A percentile compares a stretch with the other conserved stretches of the same genome.
Conservation (phyloP, 768 basidiomycete genomes). For the Mrakia hoshinonis region DNA sequence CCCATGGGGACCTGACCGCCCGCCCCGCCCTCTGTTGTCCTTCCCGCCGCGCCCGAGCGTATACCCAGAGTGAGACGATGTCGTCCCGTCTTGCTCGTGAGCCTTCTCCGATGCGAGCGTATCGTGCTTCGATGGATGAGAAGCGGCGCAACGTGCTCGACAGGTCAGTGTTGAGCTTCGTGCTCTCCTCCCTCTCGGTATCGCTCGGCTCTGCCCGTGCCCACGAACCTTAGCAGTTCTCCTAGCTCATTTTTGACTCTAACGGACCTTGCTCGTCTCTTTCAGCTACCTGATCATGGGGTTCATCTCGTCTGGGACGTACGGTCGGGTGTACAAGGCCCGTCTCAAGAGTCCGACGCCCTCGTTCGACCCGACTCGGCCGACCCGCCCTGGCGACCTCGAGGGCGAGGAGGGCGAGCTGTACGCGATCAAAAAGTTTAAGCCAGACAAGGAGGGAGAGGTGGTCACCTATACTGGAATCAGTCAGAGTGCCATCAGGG, state of each 20-base stretch:
- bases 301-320: slow-evolving; percentile 96
- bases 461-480: slow-evolving; percentile 92
- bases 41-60: too few species aligned
- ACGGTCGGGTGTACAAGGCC: slow-evolving; percentile 98
- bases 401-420: slow-evolving; percentile 52
- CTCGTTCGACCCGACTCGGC: slow-evolving; percentile 34
- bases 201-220: neutral
- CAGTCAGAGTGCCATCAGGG: slow-evolving; percentile 92
- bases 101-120: slow-evolving; percentile 61
- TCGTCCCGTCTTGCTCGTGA: neutral
- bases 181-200: neutral
- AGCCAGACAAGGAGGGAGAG: slow-evolving; percentile 98
- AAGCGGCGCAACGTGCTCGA: slow-evolving; percentile 44
- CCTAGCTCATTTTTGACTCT: too few species aligned
- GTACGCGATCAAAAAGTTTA: slow-evolving; percentile 99
- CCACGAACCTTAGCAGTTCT: neutral
- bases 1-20: too few species aligned
- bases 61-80: too few species aligned
- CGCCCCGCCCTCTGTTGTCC: too few species aligned
- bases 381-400: slow-evolving; percentile 55
- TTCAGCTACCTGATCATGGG: slow-evolving; percentile 81
- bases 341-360: slow-evolving; percentile 29
- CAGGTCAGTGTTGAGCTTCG: neutral
- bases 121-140: slow-evolving; percentile 68
- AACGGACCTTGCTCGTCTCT: slow-evolving; percentile 36